Percentiles rank a stretch among this genome's conserved stretches.
Evolutionary conservation across 73 alveolate species (phyloP).

Genomic region (Symbiodinium pilosum): DNA sequence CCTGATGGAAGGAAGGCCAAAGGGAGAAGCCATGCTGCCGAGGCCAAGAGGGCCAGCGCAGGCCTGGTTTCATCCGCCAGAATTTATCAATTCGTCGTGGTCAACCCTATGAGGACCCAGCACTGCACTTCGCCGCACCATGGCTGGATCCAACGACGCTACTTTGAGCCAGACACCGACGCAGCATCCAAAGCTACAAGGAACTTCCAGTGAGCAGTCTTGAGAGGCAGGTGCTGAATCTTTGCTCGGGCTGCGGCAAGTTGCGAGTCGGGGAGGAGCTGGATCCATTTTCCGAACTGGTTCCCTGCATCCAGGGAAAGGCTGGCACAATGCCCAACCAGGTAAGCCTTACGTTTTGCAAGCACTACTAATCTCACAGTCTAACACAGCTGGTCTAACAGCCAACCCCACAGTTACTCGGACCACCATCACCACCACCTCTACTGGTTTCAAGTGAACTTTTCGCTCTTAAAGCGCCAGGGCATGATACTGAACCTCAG

Average conservation of each 20-base stretch:
- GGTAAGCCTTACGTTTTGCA: too few species aligned
- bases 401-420: too few species aligned
- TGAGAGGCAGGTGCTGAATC: not conserved
- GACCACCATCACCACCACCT: too few species aligned
- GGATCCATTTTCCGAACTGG: not conserved
- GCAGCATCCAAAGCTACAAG: too few species aligned
- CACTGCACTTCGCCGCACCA: not conserved
- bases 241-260: not conserved
- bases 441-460: too few species aligned
- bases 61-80: not conserved
- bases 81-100: too few species aligned
- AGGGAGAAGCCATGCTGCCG: not conserved
- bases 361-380: too few species aligned
- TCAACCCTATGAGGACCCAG: not conserved
- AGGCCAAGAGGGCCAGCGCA: constrained; percentile 8
- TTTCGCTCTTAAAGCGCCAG: too few species aligned
- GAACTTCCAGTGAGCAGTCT: too few species aligned
- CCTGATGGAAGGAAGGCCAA: not conserved
- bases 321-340: not conserved
- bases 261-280: constrained; percentile 17
- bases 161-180: too few species aligned
- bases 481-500: too few species aligned
- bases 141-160: not conserved
- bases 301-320: not conserved
- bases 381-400: too few species aligned